Evolutionary conservation across 2,329 filamentous ascomycete genomes (phyloP), one percentile per base, ranked within the genome.

Genomic region (Fusarium hainanense): DNA sequence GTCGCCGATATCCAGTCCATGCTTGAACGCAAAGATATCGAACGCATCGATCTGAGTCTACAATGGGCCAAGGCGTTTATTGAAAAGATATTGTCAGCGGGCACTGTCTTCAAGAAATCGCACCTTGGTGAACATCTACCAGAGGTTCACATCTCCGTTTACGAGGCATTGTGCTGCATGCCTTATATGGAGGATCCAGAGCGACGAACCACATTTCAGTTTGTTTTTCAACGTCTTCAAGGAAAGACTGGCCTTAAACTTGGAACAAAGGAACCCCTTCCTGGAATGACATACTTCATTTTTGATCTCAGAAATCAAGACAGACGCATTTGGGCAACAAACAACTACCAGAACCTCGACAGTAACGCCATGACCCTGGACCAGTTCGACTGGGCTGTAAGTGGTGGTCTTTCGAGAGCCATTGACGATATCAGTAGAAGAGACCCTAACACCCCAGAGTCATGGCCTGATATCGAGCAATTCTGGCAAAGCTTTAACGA

Each of bases 371-470:
- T 97, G 52, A 89, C 90, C 1, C 83, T 87, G 12, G 85, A 89
- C 37, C 92, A 96, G 69, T 98, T 97, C 77, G 92, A 97, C 44
- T 97, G 92, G 91, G 92, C 93, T 13, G 89, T 98, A 42, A 90
- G 90, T 68, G 90, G 92, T 65, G 89, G 90, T 34, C 83, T 98
- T 20, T 82, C 89, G 40, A 83, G 86, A 58, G 90, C 89, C 10
- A 89, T 97, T 63, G 82, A 86, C 51, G 84, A 86, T 28, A 89
- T 91, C 3, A 86, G 87, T 43, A 76, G 74, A 63, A 85, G 83
- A 57, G 86, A 86, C 46, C 59, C 77, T 20, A 70, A 75, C 3
- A 74, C 69, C 23, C 78, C 83, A 18, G 78, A 79, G 54, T 74
- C 79, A 47, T 74, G 76, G 76, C 66, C 79, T 64, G 71, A 85